Evolutionary conservation across 805 yeast species (phyloP).

Genomic region (Myxozyma sirexii): DNA sequence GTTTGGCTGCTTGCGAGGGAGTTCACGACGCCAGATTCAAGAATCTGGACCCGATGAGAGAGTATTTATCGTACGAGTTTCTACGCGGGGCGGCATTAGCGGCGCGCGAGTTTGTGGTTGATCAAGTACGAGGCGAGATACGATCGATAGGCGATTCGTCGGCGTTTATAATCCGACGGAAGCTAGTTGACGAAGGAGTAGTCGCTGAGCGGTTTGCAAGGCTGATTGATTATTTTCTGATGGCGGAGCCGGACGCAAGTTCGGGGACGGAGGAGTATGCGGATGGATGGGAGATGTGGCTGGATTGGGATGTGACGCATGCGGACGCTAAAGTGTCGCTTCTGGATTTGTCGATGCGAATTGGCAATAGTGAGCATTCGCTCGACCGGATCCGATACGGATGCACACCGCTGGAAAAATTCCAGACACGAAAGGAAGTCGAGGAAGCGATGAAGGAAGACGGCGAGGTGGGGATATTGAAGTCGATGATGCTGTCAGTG

Average conservation of each 20-base stretch:
- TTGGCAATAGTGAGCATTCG: neutral
- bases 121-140: neutral
- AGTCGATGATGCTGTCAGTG: neutral
- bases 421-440: neutral
- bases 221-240: constrained; percentile 3
- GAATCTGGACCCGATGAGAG: constrained; percentile 13
- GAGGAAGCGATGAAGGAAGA: neutral
- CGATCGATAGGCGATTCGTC: constrained; percentile 1
- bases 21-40: neutral
- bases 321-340: constrained; percentile 5
- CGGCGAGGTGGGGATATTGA: neutral
- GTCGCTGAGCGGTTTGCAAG: constrained; percentile 12
- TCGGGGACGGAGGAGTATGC: neutral
- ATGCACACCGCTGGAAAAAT: neutral
- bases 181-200: constrained; percentile 15
- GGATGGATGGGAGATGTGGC: constrained; percentile 10
- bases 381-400: constrained; percentile 7
- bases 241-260: neutral
- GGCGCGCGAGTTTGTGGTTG: constrained; percentile 8
- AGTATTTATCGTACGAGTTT: constrained; percentile 18
- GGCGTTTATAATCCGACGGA: constrained; percentile 4
- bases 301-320: constrained; percentile 14
- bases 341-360: constrained; percentile 12
- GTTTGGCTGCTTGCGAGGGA: neutral
- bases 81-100: constrained; percentile 21